Evolutionary conservation across 2,329 filamentous ascomycete species (phyloP).

Genomic region (Kalaharituber pfeilii): DNA sequence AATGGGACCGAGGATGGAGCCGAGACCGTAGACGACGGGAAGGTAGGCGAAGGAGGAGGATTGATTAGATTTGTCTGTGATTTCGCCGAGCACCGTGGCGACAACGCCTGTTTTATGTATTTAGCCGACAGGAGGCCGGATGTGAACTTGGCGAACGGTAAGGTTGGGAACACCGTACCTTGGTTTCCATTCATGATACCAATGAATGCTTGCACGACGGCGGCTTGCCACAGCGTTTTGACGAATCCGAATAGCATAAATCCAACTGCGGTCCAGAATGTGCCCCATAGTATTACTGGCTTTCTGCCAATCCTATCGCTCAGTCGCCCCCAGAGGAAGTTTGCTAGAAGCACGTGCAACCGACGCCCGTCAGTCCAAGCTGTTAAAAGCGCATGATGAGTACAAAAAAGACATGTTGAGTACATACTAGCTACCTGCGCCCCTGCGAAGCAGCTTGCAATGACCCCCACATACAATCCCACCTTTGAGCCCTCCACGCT

Average conservation of each 20-base stretch:
- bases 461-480: constrained; percentile 74
- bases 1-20: constrained; percentile 80
- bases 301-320: constrained; percentile 50
- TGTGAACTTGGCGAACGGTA: background rate
- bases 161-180: constrained; percentile 30
- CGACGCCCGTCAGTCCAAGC: no score
- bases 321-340: constrained; percentile 77
- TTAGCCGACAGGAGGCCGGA: background rate
- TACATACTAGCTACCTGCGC: constrained; percentile 57
- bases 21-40: constrained; percentile 87
- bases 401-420: background rate
- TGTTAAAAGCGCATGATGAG: no score
- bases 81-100: constrained; percentile 81
- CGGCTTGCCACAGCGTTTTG: constrained; percentile 61
- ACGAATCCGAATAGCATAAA: constrained; percentile 83
- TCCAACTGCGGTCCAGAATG: constrained; percentile 61
- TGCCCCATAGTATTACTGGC: constrained; percentile 65
- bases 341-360: constrained; percentile 36
- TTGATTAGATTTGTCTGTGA: constrained; percentile 90
- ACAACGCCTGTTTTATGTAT: constrained; percentile 50
- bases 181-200: constrained; percentile 89
- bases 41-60: constrained; percentile 84
- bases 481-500: constrained; percentile 54
- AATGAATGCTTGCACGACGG: constrained; percentile 77
- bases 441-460: constrained; percentile 79